These are phyloP conservation scores for Cicer cuneatum DNA, from an alignment of 306 rosid species.

Conservation along the genomic window DNA sequence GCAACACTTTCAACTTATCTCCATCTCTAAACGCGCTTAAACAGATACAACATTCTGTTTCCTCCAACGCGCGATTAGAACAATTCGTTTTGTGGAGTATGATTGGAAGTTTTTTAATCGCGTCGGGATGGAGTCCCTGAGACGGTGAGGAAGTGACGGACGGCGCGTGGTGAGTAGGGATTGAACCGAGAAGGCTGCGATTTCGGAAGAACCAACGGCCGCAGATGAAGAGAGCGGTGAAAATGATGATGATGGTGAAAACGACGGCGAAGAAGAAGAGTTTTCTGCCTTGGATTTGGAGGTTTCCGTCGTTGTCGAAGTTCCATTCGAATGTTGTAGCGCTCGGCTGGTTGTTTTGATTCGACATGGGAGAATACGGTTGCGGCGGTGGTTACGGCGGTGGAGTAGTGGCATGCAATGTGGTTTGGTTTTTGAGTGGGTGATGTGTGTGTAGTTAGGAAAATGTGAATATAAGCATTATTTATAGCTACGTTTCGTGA, in stretches of 20 bases:
- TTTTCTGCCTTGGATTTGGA: constrained; percentile 63
- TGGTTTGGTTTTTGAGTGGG: constrained; percentile 4
- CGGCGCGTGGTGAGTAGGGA: neutral
- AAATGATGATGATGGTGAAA: constrained; percentile 57
- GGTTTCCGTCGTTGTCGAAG: constrained; percentile 55
- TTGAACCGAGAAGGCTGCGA: constrained; percentile 30
- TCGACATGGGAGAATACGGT: constrained; percentile 33
- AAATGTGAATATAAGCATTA: neutral
- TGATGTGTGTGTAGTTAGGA: neutral
- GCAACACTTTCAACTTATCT: constrained; percentile 77
- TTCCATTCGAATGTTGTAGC: constrained; percentile 55
- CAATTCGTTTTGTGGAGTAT: constrained; percentile 43
- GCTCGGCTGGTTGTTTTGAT: constrained; percentile 21
- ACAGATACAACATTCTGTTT: constrained; percentile 80
- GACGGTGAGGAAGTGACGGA: neutral
- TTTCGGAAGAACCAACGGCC: constrained; percentile 72
- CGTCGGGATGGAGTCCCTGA: constrained; percentile 55
- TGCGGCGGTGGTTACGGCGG: constrained; percentile 9
- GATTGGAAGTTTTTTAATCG: constrained; percentile 68
- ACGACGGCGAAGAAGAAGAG: constrained; percentile 63
- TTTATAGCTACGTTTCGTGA: neutral
- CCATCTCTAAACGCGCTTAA: constrained; percentile 68
- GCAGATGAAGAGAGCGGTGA: constrained; percentile 61
- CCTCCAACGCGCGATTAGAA: constrained; percentile 38
- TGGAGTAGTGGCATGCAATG: too few relatives aligned